Base-by-base conservation (phyloP, 495 filamentous ascomycete species). In the Oidiodendron maius region DNA sequence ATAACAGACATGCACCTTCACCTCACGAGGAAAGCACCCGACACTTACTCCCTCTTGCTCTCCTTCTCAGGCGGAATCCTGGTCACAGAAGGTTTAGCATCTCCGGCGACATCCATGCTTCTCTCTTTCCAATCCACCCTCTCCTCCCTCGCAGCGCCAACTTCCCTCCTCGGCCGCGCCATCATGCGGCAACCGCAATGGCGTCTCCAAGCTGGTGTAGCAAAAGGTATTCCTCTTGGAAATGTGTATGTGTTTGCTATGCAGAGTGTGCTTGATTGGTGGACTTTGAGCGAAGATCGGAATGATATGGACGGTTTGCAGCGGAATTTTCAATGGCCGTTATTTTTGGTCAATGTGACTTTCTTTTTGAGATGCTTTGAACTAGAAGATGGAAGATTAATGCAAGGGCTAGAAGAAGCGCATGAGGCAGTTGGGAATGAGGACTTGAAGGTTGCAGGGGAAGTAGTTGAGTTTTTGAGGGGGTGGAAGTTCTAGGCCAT, bases 231-330 rank as follows among this genome's bases (percentile, higher is more conserved):
- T 3, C 46, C 46, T 9, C 36, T 49, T 4, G 46, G 46, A 12
- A 49, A 49, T 21, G 46, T 49, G 15, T 49, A 49, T 30, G 41
- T 49, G 15, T 40, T 40, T 20, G 36, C 35, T 2, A 18, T 49
- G 12, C 36, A 40, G 24, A 26, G 20, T 11, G 41, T 49, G 46
- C n/a, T 49, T 35, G 36, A 40, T 24, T 49, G 46, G 46, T 49
- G 46, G 46, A 49, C 46, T 9, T 20, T 49, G 13, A 26, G 20
- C 3, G 46, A 49, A 18, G 46, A 49, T 30, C 18, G 46, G 35
- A 49, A 49, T 20, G 46, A 49, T 30, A 40, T 49, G 46, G 46
- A 38, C 1, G 36, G 41, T 49, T 40, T 49, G 36, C 46, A 49
- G 36, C 26, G 21, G 21, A 49, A 49, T 30, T 28, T 49, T 3